Conservation (phyloP, 495 filamentous ascomycete genomes). For the Margaritispora aquatica region DNA sequence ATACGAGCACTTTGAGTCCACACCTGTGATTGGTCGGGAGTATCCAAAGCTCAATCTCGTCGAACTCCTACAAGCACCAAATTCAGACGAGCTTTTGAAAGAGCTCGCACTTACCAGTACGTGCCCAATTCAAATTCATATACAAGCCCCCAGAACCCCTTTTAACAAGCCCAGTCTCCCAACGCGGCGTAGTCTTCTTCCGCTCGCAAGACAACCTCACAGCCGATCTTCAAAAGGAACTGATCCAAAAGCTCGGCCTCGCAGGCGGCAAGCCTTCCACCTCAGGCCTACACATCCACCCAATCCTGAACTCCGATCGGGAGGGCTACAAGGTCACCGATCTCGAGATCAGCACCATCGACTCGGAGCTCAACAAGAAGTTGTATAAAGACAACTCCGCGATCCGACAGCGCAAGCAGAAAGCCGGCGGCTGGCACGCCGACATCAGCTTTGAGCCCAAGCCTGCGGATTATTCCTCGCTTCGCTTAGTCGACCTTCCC, state of each 20-base stretch:
- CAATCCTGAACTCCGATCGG: conserved; percentile 56
- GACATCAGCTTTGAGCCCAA: conserved; percentile 65
- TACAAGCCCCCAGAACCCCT: too few species aligned
- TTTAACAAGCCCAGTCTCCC: conserved; percentile 54
- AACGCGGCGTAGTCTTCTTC: conserved; percentile 79
- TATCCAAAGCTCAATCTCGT: conserved; percentile 52
- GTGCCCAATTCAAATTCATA: conserved; percentile 32
- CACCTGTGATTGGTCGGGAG: conserved; percentile 62
- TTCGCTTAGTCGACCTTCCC: conserved; percentile 57
- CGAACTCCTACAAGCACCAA: conserved; percentile 52
- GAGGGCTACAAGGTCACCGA: conserved; percentile 51
- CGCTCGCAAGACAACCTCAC: conserved; percentile 64
- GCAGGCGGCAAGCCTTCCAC: conserved; percentile 59
- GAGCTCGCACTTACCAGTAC: conserved; percentile 63
- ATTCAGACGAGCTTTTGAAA: conserved; percentile 59
- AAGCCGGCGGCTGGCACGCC: conserved; percentile 52
- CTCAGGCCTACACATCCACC: conserved; percentile 69
- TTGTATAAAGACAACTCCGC: conserved; percentile 38
- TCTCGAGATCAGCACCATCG: conserved; percentile 70
- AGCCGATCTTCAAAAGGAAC: conserved; percentile 61
- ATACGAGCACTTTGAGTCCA: conserved; percentile 57
- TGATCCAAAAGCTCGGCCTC: conserved; percentile 58
- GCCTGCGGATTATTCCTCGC: conserved; percentile 58
- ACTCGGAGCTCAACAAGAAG: conserved; percentile 49
- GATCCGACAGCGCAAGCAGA: conserved; percentile 28